Evolutionary conservation across 2,329 filamentous ascomycete species (phyloP).

Genomic region (Apiospora hydei): DNA sequence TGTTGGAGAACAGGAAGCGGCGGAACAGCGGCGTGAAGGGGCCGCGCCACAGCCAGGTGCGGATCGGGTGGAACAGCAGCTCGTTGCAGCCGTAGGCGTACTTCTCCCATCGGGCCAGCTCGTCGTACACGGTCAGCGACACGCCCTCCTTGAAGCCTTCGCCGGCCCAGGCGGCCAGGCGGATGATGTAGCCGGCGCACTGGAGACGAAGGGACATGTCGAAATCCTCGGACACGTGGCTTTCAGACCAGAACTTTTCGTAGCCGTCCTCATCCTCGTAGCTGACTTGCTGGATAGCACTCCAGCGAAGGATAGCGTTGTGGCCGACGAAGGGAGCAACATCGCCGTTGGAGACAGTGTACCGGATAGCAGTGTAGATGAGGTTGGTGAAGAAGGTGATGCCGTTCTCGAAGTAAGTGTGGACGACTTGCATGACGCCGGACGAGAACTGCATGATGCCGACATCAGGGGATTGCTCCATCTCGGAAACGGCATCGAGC

Average conservation of each 20-base stretch:
- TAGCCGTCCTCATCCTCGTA: constrained; percentile 64
- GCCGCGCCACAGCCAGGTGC: constrained; percentile 66
- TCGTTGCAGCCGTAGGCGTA: constrained; percentile 77
- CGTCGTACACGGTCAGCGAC: constrained; percentile 76
- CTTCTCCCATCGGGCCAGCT: constrained; percentile 76
- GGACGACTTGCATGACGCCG: constrained; percentile 78
- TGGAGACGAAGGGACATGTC: constrained; percentile 78
- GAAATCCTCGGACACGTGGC: constrained; percentile 79
- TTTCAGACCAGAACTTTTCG: constrained; percentile 77
- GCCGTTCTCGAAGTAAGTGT: constrained; percentile 77
- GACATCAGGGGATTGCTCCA: constrained; percentile 73
- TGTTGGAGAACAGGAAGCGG: constrained; percentile 65
- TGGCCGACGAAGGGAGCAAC: constrained; percentile 80
- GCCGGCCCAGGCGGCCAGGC: constrained; percentile 72
- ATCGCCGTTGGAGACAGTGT: constrained; percentile 74
- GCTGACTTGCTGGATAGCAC: constrained; percentile 64
- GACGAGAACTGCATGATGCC: constrained; percentile 77
- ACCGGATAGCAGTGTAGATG: constrained; percentile 76
- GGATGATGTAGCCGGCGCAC: constrained; percentile 70
- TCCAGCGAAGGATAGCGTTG: constrained; percentile 78
- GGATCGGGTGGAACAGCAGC: constrained; percentile 72
- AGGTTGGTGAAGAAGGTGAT: constrained; percentile 80
- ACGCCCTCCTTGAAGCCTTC: constrained; percentile 78
- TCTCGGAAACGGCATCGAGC: constrained; percentile 73
- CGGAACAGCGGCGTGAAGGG: constrained; percentile 72